These are phyloP conservation scores for Phylloporus sp. DNA, from an alignment of 768 basidiomycete species.

Conservation along the genomic window DNA sequence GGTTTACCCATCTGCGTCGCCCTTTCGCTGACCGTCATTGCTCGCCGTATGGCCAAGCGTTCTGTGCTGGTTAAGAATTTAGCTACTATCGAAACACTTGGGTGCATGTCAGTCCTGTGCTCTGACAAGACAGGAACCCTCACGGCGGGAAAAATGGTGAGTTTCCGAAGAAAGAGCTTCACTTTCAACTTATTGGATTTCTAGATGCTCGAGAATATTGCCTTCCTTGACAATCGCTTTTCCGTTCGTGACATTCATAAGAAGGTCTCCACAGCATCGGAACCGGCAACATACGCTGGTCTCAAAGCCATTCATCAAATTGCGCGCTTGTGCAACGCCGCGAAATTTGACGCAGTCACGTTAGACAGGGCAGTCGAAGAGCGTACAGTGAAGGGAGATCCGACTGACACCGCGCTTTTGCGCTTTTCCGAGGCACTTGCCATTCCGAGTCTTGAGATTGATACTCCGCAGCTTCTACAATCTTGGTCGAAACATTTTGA, in stretches of 20 bases:
- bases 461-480: constrained; percentile 14
- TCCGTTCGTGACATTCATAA: constrained; percentile 11
- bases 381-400: constrained; percentile 39
- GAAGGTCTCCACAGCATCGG: constrained; percentile 5
- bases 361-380: constrained; percentile 26
- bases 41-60: constrained; percentile 44
- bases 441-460: constrained; percentile 17
- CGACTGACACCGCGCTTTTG: constrained; percentile 50
- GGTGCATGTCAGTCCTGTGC: constrained; percentile 46
- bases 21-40: constrained; percentile 45
- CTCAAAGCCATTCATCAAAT: constrained; percentile 32
- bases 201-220: constrained; percentile 37
- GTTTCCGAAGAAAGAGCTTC: neutral
- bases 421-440: constrained; percentile 39
- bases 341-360: constrained; percentile 39
- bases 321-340: constrained; percentile 52
- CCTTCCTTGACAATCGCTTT: constrained; percentile 31
- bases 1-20: constrained; percentile 39
- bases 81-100: constrained; percentile 49
- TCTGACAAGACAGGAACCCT: constrained; percentile 52
- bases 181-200: neutral
- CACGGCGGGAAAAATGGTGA: constrained; percentile 43
- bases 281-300: constrained; percentile 9
- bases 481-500: constrained; percentile 28
- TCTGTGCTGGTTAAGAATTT: constrained; percentile 46